phyloP scores from a whole-genome alignment of 495 filamentous ascomycete species.

The Podospora bellae-mahoneyi region DNA sequence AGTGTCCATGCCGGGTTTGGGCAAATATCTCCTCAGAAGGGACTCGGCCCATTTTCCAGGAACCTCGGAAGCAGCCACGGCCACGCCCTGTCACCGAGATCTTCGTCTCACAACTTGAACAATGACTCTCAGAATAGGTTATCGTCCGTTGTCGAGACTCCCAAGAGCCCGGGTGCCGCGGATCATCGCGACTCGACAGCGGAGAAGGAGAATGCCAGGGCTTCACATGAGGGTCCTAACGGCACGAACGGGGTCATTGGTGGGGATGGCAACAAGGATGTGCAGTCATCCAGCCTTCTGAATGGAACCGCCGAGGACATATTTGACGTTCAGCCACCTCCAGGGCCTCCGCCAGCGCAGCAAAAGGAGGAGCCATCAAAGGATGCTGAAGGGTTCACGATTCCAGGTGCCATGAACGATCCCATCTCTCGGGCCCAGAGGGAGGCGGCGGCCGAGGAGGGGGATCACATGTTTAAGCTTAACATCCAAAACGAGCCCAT shows the following conservation, averaged over 20 bases:
- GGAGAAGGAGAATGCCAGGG: slow-evolving; percentile 33
- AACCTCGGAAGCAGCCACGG: slow-evolving; percentile 50
- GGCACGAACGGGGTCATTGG: slow-evolving; percentile 42
- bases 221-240: slow-evolving; percentile 45
- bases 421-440: slow-evolving; percentile 80
- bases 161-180: slow-evolving; percentile 24
- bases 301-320: slow-evolving; percentile 43
- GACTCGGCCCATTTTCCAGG: slow-evolving; percentile 51
- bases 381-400: slow-evolving; percentile 65
- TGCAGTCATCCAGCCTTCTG: slow-evolving; percentile 30
- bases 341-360: slow-evolving; percentile 46
- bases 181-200: slow-evolving; percentile 28
- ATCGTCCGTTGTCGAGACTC: slow-evolving; percentile 50
- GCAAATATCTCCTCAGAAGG: slow-evolving; percentile 43
- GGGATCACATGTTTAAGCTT: slow-evolving; percentile 78
- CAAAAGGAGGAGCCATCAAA: slow-evolving; percentile 36
- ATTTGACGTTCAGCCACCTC: slow-evolving; percentile 46
- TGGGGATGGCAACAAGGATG: slow-evolving; percentile 31
- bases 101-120: slow-evolving; percentile 53
- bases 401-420: slow-evolving; percentile 65
- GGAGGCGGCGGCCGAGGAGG: slow-evolving; percentile 63
- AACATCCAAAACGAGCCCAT: slow-evolving; percentile 93
- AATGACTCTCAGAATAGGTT: slow-evolving; percentile 48
- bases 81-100: slow-evolving; percentile 46
- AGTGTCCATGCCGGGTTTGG: slow-evolving; percentile 54